Conservation (phyloP, 2,329 filamentous ascomycete genomes). For the Paraphoma chrysanthemicola region DNA sequence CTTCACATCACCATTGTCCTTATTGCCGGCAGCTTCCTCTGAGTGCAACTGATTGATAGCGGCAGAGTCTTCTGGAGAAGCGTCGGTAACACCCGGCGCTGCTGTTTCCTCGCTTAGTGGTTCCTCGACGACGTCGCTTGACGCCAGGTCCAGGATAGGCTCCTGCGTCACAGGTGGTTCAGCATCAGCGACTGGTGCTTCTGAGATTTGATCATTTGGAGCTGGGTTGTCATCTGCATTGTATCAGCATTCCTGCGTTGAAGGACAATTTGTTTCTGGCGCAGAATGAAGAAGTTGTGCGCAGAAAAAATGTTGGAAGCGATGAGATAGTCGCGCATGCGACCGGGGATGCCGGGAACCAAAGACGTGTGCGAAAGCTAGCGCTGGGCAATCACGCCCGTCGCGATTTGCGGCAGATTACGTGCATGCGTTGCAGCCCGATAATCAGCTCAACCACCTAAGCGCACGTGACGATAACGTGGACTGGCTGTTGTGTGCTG, state of each 20-base stretch:
- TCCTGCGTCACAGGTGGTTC: conserved; percentile 12
- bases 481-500: conserved; percentile 21
- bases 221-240: conserved; percentile 7
- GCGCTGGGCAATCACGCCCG: conserved; percentile 26
- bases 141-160: conserved; percentile 9
- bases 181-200: conserved; percentile 11
- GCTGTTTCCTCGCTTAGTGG: conserved; percentile 6
- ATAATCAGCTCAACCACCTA: conserved; percentile 20
- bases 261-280: not conserved
- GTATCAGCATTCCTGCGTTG: conserved; percentile 9
- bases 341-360: conserved; percentile 18
- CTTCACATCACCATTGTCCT: not conserved
- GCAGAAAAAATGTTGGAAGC: conserved; percentile 8
- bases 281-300: conserved; percentile 1
- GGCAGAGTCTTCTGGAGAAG: not conserved
- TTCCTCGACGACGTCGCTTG: conserved; percentile 12
- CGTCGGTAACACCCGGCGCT: not conserved
- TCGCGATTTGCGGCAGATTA: conserved; percentile 31
- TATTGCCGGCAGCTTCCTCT: not conserved
- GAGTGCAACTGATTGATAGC: not conserved
- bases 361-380: conserved; percentile 17
- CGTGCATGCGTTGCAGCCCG: conserved; percentile 38
- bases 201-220: not conserved
- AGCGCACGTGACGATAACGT: conserved; percentile 37
- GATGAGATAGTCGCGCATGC: not conserved